These are phyloP conservation scores for Massospora cicadina DNA, from an alignment of 371 early-diverging fungal genomes.

Conservation along the genomic window DNA sequence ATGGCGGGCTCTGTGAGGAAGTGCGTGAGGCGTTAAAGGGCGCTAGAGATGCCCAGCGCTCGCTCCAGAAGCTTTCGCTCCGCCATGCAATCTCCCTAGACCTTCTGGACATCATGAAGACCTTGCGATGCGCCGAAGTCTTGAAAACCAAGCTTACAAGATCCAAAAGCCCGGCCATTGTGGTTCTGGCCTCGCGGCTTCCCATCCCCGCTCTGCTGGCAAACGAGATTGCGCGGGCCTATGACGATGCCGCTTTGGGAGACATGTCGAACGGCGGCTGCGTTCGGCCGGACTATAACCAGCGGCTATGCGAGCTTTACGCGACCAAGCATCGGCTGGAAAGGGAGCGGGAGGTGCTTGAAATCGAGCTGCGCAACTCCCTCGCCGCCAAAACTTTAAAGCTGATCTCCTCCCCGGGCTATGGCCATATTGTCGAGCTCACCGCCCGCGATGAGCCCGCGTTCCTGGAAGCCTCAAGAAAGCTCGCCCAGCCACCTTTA, in stretches of 20 bases:
- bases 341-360: not conserved
- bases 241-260: not conserved
- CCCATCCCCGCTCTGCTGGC: not conserved
- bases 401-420: constrained; percentile 18
- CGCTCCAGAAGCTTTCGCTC: constrained; percentile 45
- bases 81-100: constrained; percentile 42
- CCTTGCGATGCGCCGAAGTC: not conserved
- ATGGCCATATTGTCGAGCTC: constrained; percentile 33
- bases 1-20: constrained; percentile 27
- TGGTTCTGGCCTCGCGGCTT: not conserved
- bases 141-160: not conserved
- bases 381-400: constrained; percentile 15
- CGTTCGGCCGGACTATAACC: not conserved
- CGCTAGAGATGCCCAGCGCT: constrained; percentile 50
- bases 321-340: not conserved
- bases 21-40: constrained; percentile 26
- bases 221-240: not conserved
- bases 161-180: not conserved
- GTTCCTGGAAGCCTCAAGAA: not conserved
- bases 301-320: not conserved
- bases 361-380: not conserved
- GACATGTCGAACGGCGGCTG: not conserved
- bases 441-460: constrained; percentile 18
- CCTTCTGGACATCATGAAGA: constrained; percentile 22
- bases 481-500: constrained; percentile 12